Evolutionary conservation across 306 rosid genomes (phyloP).

Genomic region (Oxytropis ochrocephala): DNA sequence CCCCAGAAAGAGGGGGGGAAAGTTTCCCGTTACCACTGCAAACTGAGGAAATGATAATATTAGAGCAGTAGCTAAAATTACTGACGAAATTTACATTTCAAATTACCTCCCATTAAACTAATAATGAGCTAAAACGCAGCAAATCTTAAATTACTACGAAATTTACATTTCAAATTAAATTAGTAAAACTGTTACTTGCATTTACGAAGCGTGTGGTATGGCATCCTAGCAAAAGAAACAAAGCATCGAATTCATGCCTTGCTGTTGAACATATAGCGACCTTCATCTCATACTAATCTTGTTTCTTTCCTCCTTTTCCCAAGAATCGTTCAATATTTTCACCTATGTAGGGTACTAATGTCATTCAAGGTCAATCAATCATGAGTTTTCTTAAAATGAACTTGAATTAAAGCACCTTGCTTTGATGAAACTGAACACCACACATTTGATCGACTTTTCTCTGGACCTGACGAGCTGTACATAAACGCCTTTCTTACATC

Average conservation of each 20-base stretch:
- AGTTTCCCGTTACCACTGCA: not conserved
- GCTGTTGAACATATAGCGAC: not conserved
- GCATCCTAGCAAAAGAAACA: not conserved
- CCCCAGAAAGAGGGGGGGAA: no score
- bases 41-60: not conserved
- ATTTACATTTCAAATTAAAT: constrained; percentile 15
- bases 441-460: not conserved
- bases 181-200: not conserved
- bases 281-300: not conserved
- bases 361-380: not conserved
- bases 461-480: constrained; percentile 15
- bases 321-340: not conserved
- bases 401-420: not conserved
- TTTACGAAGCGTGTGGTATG: not conserved
- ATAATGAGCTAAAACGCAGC: not conserved
- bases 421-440: not conserved
- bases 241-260: not conserved
- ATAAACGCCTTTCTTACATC: not conserved
- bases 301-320: not conserved
- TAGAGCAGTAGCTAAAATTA: no score
- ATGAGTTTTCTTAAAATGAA: not conserved
- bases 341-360: not conserved
- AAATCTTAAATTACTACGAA: not conserved
- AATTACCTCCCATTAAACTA: not conserved
- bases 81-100: no score